Base-by-base conservation (phyloP, 352 stramenopile genomes). In the Globisporangium rhizosaccharum region DNA sequence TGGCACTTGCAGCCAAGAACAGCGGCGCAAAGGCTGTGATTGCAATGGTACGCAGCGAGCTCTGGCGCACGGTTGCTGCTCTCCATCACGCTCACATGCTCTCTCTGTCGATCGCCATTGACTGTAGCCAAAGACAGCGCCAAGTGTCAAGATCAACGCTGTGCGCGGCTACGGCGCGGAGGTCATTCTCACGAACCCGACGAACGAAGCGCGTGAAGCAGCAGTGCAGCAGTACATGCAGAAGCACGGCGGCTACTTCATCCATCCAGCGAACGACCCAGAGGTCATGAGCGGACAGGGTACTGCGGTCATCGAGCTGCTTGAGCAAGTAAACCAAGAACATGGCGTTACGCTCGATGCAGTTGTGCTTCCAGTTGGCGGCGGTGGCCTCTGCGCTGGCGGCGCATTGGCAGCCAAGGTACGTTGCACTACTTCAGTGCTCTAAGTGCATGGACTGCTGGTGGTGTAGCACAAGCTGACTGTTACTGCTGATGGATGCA, bases 271-370 rank as follows among this genome's bases (percentile, higher is more conserved):
- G 37, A 90, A 98, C 66, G 79, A 97, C 57, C 73, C 74, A n/a
- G 75, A 90, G 30, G 91, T 98, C 53, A 98, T 98, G 84, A 94
- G 86, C 49, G 94, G 94, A 14, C 94, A 98, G 67, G 94, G 92
- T 18, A 98, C 94, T 0, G 76, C 83, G 6, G 76, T 75, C 3
- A 59, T 92, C 30, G 94, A 98, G 66, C 63, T 98, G 50, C 60
- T 97, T 42, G 70, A 90, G 51, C 87, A 96, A 56, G 74, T 81
- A 1, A 53, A 76, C 45, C 54, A 86, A 52, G 46, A 85, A 20
- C 76, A 68, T 37, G 66, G 65, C 18, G 63, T 73, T 18, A 53
- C 70, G 15, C 65, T 96, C 44, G 84, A 97, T 59, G 85, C 79
- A 0, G 75, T 97, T 1, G 53, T 96, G 44, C 85, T 96, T 18